Evolutionary conservation across 768 basidiomycete genomes (phyloP).

Genomic region (Hericium erinaceus): DNA sequence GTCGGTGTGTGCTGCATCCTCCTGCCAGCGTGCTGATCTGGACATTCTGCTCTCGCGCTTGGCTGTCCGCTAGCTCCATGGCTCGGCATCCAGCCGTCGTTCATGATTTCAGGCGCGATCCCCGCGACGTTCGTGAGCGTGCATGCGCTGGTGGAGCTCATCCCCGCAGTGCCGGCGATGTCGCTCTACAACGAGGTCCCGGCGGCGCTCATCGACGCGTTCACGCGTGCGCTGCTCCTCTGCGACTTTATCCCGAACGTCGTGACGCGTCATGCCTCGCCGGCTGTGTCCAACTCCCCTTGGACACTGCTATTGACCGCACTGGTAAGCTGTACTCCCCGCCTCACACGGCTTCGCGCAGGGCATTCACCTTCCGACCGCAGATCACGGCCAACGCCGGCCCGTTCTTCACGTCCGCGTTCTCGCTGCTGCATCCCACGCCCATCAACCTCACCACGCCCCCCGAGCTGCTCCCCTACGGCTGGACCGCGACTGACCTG

Average conservation of each 20-base stretch:
- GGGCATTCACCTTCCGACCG: neutral
- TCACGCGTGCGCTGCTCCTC: conserved; percentile 13
- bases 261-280: conserved; percentile 10
- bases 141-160: conserved; percentile 4
- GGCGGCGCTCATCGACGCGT: conserved; percentile 6
- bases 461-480: conserved; percentile 68
- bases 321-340: conserved; percentile 4
- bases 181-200: conserved; percentile 11
- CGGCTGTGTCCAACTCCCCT: conserved; percentile 7
- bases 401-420: conserved; percentile 69
- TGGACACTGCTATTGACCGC: conserved; percentile 11
- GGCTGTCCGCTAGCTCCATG: conserved; percentile 5
- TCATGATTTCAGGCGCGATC: conserved; percentile 3
- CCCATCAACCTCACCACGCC: conserved; percentile 65
- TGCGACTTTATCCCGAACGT: conserved; percentile 11
- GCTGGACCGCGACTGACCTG: conserved; percentile 79
- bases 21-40: neutral
- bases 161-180: conserved; percentile 7
- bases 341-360: neutral
- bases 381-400: conserved; percentile 34
- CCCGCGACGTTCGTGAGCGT: conserved; percentile 5
- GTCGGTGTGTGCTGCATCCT: conserved; percentile 6
- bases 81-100: conserved; percentile 13
- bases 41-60: neutral
- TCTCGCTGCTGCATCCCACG: conserved; percentile 69